Percentiles rank a stretch among this genome's conserved stretches.
Evolutionary conservation across 2,329 filamentous ascomycete species (phyloP).

Genomic region (Fusarium clavum): DNA sequence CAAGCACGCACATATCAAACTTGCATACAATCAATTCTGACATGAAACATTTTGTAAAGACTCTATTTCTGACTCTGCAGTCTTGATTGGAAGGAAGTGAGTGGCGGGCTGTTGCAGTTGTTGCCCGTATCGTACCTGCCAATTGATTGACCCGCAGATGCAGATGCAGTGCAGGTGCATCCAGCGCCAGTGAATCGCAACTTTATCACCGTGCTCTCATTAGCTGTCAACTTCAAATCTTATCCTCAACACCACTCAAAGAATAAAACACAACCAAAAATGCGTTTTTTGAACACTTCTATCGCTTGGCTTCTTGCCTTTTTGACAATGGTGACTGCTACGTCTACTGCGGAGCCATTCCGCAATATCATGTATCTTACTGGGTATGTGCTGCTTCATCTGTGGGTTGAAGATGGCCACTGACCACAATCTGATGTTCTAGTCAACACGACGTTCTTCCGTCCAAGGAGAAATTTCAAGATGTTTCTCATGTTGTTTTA

Average conservation of each 20-base stretch:
- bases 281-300: neutral
- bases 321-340: neutral
- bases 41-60: neutral
- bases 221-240: neutral
- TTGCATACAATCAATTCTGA: neutral
- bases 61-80: neutral
- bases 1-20: neutral
- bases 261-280: neutral
- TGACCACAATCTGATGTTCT: constrained; percentile 36
- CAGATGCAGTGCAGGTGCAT: neutral
- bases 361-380: constrained; percentile 63
- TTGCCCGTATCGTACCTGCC: neutral
- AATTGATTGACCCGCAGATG: constrained; percentile 5
- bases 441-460: constrained; percentile 63
- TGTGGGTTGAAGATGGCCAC: neutral
- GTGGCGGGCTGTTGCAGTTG: neutral
- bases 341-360: constrained; percentile 14
- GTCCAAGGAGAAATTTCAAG: constrained; percentile 49
- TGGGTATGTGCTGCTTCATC: constrained; percentile 50
- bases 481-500: constrained; percentile 68
- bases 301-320: constrained; percentile 7
- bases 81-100: neutral
- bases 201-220: neutral
- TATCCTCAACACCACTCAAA: neutral
- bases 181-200: neutral